Evolutionary conservation across 768 basidiomycete genomes (phyloP).

Genomic region (Leucocoprinus sp.): DNA sequence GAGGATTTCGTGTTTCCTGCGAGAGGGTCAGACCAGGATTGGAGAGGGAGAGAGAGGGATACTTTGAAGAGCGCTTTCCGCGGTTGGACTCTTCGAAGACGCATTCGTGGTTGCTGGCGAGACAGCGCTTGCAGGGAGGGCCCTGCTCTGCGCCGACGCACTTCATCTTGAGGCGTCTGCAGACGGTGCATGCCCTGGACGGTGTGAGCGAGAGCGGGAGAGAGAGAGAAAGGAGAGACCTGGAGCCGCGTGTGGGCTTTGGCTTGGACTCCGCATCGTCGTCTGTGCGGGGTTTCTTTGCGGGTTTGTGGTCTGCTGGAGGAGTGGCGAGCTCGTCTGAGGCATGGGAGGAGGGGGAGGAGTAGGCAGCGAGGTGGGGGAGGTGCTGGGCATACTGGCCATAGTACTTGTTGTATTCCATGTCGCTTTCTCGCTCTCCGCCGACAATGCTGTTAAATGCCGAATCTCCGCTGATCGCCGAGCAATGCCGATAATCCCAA

Average conservation of each 20-base stretch:
- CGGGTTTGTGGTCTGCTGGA: slow-evolving; percentile 51
- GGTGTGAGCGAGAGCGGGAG: slow-evolving; percentile 5
- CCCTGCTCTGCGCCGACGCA: slow-evolving; percentile 88
- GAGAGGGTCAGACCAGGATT: slow-evolving; percentile 17
- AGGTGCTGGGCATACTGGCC: slow-evolving; percentile 33
- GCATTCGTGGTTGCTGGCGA: slow-evolving; percentile 76
- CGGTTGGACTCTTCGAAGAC: slow-evolving; percentile 96
- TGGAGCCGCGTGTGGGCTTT: slow-evolving; percentile 82
- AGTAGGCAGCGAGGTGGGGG: slow-evolving; percentile 51
- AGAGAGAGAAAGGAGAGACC: slow-evolving; percentile 35
- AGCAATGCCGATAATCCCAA: too few relatives aligned
- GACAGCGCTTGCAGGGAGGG: slow-evolving; percentile 85
- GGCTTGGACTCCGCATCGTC: slow-evolving; percentile 64
- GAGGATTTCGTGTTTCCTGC: slow-evolving; percentile 77
- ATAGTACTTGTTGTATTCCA: too few relatives aligned
- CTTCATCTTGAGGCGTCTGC: slow-evolving; percentile 89
- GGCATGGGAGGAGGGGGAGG: slow-evolving; percentile 74
- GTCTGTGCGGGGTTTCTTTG: too few relatives aligned
- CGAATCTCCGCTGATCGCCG: slow-evolving; percentile 26
- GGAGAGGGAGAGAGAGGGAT: slow-evolving; percentile 17
- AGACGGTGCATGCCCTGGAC: slow-evolving; percentile 84
- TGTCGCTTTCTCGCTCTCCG: background rate
- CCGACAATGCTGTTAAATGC: too few relatives aligned
- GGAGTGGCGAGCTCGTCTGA: slow-evolving; percentile 73
- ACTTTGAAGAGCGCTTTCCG: slow-evolving; percentile 86